Base-by-base conservation (phyloP, 2,329 filamentous ascomycete genomes). In the Colletotrichum somersetense region DNA sequence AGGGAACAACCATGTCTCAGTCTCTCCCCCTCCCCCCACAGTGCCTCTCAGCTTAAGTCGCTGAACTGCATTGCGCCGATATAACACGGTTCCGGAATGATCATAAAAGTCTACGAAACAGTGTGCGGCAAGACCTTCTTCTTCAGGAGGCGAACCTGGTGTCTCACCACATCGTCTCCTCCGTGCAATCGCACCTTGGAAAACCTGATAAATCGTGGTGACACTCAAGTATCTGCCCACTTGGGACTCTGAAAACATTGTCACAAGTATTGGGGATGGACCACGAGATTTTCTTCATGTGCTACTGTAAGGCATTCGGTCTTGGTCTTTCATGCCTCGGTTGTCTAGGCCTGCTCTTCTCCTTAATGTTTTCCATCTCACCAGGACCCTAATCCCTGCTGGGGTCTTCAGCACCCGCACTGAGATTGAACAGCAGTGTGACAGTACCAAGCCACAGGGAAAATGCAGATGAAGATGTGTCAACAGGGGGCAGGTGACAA, bases 71-170 rank as follows among this genome's bases (percentile, higher is more conserved):
- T 56, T 12, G 48, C 50, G 48, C 20, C 42, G 16, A 35, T 18
- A 55, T n/a, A 55, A 63, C 55, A 40, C 35, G 12, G n/a, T 20
- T 26, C n/a, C 40, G n/a, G 56, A 62, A 40, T 40, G 26, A 58
- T 58, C 38, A 53, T 5, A 44, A 59, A 58, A 52, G 63, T 59
- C 53, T 44, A 55, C 57, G 23, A 58, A 55, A 40, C 52, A 44
- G 44, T 58, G 12, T 12, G 40, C 20, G 44, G 6, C n/a, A 35
- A 63, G 64, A 68, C 52, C 53, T 58, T 33, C 44, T 30, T 53
- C 58, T 62, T 20, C 20, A 40, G 20, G 23, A 58, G 35, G 53
- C 65, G 58, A 65, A 58, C 44, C 63, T 46, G 52, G 26, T 46
- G 30, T 64, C 35, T 71, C 63, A 52, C 26, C 10, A 11, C 44